Conservation (phyloP, 495 filamentous ascomycete genomes). For the Lasiosphaeria ovina region DNA sequence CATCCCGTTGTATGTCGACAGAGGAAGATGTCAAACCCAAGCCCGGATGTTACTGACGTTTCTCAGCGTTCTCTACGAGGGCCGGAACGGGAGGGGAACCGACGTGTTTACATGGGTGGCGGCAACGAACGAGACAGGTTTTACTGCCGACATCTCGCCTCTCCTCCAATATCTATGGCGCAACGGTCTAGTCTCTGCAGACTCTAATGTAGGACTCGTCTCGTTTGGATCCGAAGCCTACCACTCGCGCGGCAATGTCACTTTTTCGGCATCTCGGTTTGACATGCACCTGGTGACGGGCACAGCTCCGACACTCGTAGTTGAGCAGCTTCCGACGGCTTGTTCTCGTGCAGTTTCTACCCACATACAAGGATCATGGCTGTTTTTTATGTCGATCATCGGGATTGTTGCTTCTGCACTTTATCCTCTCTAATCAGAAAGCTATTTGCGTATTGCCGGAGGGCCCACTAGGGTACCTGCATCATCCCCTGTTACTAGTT, state of each 20-base stretch:
- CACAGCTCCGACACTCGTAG: slow-evolving; percentile 18
- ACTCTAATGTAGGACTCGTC: slow-evolving; percentile 25
- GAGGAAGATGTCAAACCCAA: neutral
- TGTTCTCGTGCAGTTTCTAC: slow-evolving; percentile 11
- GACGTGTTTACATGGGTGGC: slow-evolving; percentile 30
- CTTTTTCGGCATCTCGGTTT: slow-evolving; percentile 27
- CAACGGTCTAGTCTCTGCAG: slow-evolving; percentile 23
- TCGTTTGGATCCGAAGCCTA: slow-evolving; percentile 30
- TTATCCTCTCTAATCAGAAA: slow-evolving; percentile 21
- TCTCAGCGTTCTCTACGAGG: slow-evolving; percentile 25
- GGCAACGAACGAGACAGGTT: slow-evolving; percentile 16
- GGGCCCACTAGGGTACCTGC: slow-evolving; percentile 22
- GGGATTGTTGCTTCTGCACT: slow-evolving; percentile 20
- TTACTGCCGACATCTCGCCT: slow-evolving; percentile 28
- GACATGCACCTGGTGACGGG: slow-evolving; percentile 19
- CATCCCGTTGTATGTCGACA: slow-evolving; percentile 25
- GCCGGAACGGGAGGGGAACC: slow-evolving; percentile 28
- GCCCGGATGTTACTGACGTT: slow-evolving; percentile 11
- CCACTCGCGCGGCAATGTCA: slow-evolving; percentile 28
- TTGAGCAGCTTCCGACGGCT: slow-evolving; percentile 5
- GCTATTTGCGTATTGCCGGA: neutral
- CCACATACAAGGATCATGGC: slow-evolving; percentile 13
- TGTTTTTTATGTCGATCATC: slow-evolving; percentile 24
- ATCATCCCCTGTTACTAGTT: slow-evolving; percentile 7
- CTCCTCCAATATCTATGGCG: slow-evolving; percentile 31